Base-by-base conservation (phyloP, 331 rosid genomes). In the Ulmus americana region DNA sequence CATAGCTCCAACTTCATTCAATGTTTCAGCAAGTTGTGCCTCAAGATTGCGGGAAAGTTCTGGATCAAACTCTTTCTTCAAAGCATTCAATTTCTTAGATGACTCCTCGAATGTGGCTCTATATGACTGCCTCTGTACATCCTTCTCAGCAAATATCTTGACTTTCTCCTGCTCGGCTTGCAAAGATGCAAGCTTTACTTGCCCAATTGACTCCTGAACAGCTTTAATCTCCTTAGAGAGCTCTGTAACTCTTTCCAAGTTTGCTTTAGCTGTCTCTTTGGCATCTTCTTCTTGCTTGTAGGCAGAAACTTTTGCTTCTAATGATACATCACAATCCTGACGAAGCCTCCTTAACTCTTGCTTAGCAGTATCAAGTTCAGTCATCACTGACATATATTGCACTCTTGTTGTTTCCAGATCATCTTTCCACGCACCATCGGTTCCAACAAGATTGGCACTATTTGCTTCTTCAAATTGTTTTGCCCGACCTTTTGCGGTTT, bases 321-420 rank as follows among this genome's bases (percentile, higher is more conserved):
- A 56, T 58, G 88, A 82, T 39, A 85, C 79, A 82, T 84, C 92
- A 71, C 72, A 74, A 68, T 85, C 97, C 78, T 87, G 95, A 54
- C 84, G 88, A 13, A 84, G 65, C 68, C 81, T 87, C 68, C 84
- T 67, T 56, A 94, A 77, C 46, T 82, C 91, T 79, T 87, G 88
- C 76, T 94, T 94, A 5, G 97, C 89, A 48, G 88, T 79, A 79
- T 87, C 87, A 2, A 94, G 95, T 68, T 94, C 97, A 41, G 86
- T 74, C 64, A 84, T 81, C 39, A 83, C 80, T 16, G 78, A 55
- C 65, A 67, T 63, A 54, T 90, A 90, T 60, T 83, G 84, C 46
- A 76, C 74, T 69, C 92, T 83, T 61, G 85, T 78, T 59, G 72
- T 46, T 73, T 94, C 97, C 58, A 94, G 71, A 61, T 94, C 96